Evolutionary conservation across 164 flowering plant genomes (phyloP).

Genomic region (Protea cynaroides): DNA sequence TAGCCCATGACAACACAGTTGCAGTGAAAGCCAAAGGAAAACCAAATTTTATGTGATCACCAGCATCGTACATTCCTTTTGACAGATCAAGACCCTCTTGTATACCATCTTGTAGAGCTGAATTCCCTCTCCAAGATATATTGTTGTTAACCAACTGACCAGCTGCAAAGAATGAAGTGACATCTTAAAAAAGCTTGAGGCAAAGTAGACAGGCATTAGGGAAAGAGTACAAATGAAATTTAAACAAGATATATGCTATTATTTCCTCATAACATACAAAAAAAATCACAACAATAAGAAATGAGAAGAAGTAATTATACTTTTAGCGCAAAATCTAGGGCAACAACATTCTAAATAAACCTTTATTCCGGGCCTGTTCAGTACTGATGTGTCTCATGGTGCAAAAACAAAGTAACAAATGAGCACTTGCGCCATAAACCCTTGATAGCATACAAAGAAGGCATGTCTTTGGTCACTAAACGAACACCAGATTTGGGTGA

Average conservation of each 20-base stretch:
- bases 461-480: constrained; percentile 7
- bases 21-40: constrained; percentile 97
- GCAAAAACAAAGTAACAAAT: constrained; percentile 83
- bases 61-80: constrained; percentile 98
- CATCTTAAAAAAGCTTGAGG: neutral
- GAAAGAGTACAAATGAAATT: neutral
- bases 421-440: constrained; percentile 47
- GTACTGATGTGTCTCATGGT: constrained; percentile 79
- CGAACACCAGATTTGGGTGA: no score
- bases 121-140: constrained; percentile 85
- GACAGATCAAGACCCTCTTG: constrained; percentile 64
- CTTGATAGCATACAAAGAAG: no score
- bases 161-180: constrained; percentile 29
- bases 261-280: no score
- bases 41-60: constrained; percentile 90
- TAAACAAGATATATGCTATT: neutral
- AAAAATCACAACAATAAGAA: no score
- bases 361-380: constrained; percentile 94
- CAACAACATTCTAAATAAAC: constrained; percentile 63
- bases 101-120: constrained; percentile 65
- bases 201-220: neutral
- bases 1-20: constrained; percentile 85
- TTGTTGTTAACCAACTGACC: constrained; percentile 63
- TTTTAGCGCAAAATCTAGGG: constrained; percentile 60
- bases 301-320: no score